phyloP scores from a whole-genome alignment of 108 stramenopile species.

The Skeletonema costatum region DNA sequence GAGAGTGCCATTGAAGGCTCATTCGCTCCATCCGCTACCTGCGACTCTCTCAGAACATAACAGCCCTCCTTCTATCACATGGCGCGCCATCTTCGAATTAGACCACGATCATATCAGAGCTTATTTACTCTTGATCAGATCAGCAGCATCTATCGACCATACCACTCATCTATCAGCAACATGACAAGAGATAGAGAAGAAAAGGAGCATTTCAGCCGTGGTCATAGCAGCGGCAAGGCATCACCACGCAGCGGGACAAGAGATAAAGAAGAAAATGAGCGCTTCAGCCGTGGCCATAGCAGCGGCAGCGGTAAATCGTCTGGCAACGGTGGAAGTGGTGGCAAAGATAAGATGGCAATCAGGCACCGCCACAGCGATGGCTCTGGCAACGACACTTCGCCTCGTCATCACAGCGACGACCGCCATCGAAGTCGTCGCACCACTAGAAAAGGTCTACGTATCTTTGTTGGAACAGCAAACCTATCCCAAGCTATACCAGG shows the following conservation, averaged over 20 bases:
- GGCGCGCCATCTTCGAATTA: no score
- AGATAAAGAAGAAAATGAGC: background rate
- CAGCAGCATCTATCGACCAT: background rate
- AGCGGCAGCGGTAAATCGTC: no score
- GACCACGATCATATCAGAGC: no score
- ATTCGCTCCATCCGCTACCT: no score
- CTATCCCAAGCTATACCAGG: constrained; percentile 7
- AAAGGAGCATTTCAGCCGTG: background rate
- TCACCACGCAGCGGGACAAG: no score
- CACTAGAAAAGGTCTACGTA: constrained; percentile 13
- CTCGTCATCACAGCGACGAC: background rate
- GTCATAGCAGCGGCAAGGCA: background rate
- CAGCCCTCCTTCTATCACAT: no score
- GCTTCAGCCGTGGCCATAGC: background rate
- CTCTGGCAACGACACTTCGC: background rate
- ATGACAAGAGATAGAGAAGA: background rate
- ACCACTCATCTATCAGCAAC: background rate
- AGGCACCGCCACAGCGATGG: background rate
- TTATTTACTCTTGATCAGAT: background rate
- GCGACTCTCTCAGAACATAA: no score
- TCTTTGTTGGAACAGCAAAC: constrained; percentile 32
- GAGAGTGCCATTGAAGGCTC: no score
- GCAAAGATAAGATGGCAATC: no score
- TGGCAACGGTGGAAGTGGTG: no score
- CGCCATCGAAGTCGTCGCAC: background rate